A percentile compares a stretch with the other conserved stretches of the same genome.
Conservation (phyloP, 352 stramenopile species). For the Phytophthora cactorum region DNA sequence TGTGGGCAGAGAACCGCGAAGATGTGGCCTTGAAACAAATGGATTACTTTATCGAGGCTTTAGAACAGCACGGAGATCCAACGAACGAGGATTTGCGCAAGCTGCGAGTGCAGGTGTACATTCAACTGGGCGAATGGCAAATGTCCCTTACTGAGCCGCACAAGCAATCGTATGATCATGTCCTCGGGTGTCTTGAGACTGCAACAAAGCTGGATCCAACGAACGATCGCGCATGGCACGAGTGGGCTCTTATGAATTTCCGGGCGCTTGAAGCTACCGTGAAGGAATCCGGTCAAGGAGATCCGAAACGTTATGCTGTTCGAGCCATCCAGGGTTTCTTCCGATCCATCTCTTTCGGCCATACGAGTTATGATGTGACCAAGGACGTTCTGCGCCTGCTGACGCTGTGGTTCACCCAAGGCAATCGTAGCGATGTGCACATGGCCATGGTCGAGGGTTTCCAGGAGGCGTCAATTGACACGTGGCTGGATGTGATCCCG, state of each 20-base stretch:
- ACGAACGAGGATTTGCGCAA: constrained; percentile 73
- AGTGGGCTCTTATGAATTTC: constrained; percentile 99
- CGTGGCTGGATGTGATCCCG: constrained; percentile 99
- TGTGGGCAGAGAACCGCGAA: constrained; percentile 86
- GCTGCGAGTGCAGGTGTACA: constrained; percentile 86
- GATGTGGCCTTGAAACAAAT: constrained; percentile 86
- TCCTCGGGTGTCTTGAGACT: constrained; percentile 81
- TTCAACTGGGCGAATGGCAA: constrained; percentile 87
- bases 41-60: constrained; percentile 83
- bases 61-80: constrained; percentile 71
- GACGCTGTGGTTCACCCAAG: constrained; percentile 99
- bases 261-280: constrained; percentile 68
- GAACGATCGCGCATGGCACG: constrained; percentile 98
- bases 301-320: constrained; percentile 86
- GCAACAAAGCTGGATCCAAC: constrained; percentile 86
- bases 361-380: constrained; percentile 91
- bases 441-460: constrained; percentile 87
- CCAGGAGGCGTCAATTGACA: constrained; percentile 95
- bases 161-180: constrained; percentile 80
- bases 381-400: constrained; percentile 99
- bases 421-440: constrained; percentile 91
- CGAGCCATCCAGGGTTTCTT: constrained; percentile 98
- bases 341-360: constrained; percentile 96
- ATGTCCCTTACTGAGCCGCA: constrained; percentile 77
- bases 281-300: constrained; percentile 56